Base-by-base conservation (phyloP, 2,329 filamentous ascomycete genomes). In the Dothidotthia symphoricarpi region DNA sequence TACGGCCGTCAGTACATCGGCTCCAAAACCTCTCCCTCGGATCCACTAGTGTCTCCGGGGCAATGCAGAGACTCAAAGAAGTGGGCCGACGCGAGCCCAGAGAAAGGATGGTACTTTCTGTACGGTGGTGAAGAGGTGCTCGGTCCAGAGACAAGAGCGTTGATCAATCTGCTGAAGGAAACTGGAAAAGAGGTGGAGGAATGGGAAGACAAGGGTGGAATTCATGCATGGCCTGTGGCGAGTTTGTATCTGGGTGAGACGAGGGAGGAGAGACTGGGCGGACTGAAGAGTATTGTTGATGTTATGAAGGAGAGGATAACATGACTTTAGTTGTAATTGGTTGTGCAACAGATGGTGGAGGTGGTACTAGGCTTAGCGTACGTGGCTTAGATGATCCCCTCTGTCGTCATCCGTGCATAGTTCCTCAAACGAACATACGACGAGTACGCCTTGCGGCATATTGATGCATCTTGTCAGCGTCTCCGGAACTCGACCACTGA, bases 161-260 rank as follows among this genome's bases (percentile, higher is more conserved):
- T 88, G 43, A 70, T 86, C 10, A 64, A 67, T 10, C 66, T 77
- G 19, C 70, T 87, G 39, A 69, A 73, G 40, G 73, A 73, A 33
- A 71, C 75, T 11, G 75, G 75, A 3, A 65, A 79, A 24, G 62
- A 75, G 25, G 74, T 85, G n/a, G 70, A 74, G 36, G 74, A 73
- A 38, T 71, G 78, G 53, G 78, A 80, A 55, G 81, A 86, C 49
- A 67, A 73, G 17, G 83, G 79, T 11, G 82, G 80, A 3, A 82
- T 93, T 41, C 88, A 94, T 64, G 87, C 83, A 9, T 94, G 88
- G 88, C 86, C 87, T 0, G 83, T 94, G 14, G 85, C 83, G 8
- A 72, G 72, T 45, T 57, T 81, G 13, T 82, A 81, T 57, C 54
- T 81, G 15, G 74, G 74, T 6, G 69, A 72, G 38, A 69, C 63